Base-by-base conservation (phyloP, 208 protist genomes). In the Trypanosoma conorhini region DNA sequence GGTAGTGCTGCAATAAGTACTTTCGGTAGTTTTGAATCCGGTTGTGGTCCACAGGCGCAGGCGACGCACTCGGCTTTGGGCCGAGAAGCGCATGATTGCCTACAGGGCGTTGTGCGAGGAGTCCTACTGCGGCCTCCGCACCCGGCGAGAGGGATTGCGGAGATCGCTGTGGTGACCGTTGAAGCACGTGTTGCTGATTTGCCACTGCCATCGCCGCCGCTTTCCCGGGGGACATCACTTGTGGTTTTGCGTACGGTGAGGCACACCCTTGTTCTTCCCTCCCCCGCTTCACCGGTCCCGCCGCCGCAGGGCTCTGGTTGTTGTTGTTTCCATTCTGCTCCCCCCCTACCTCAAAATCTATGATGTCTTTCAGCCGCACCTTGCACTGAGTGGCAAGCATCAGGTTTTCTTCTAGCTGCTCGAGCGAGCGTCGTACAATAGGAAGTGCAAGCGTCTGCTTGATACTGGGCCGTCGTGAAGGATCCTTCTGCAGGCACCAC, bases 381-480 rank as follows among this genome's bases (percentile, higher is more conserved):
- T 83, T 85, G 71, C 89, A 94, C 70, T 96, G 85, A 0, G 91
- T 96, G 30, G 91, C 91, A 26, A 96, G 85, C 88, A 96, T 93
- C 44, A 96, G 79, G 62, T 94, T 89, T 72, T 92, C 82, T 76
- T 96, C 88, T 30, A 96, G 76, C 57, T 84, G 81, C 74, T 94
- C 89, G 38, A 96, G 74, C 1, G 89, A 83, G 19, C 76, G 75
- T 10, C 83, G 87, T 67, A 96, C 80, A 40, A 94, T 69, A 24
- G 89, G 81, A 40, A 90, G 80, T 4, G 80, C 67, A 26, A 96
- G 79, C 21, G 79, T 70, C 70, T 94, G 87, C 62, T 86, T 89
- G 63, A 96, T 95, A 74, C 82, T 93, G 1, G 92, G 92, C 22
- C 92, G 83, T 63, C 71, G 75, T 30, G 75, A 46, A 10, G 87